phyloP scores from a whole-genome alignment of 352 stramenopile species.

The Pythium dissotocum region DNA sequence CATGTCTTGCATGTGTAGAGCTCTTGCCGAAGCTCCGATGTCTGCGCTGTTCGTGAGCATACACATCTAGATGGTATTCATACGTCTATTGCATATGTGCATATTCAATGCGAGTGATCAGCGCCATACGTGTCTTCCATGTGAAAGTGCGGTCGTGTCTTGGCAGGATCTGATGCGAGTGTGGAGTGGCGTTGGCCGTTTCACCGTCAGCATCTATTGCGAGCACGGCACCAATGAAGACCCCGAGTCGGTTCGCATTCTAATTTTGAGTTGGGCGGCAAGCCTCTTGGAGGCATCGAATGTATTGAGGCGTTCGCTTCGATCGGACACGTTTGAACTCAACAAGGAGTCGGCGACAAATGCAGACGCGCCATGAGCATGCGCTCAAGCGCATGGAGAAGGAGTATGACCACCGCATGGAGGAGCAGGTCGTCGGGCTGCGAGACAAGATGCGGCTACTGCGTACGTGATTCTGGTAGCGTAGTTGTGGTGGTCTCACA shows the following conservation, averaged over 20 bases:
- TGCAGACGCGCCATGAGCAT: slow-evolving; percentile 69
- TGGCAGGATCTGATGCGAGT: neutral
- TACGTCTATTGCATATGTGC: neutral
- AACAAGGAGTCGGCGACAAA: slow-evolving; percentile 8
- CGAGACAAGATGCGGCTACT: slow-evolving; percentile 85
- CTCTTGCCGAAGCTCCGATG: slow-evolving; percentile 27
- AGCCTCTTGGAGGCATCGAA: neutral
- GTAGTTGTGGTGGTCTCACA: neutral
- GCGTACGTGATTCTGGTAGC: slow-evolving; percentile 40
- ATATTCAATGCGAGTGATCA: slow-evolving; percentile 1
- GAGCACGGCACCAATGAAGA: neutral
- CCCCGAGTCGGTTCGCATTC: neutral
- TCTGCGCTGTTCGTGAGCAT: slow-evolving; percentile 28
- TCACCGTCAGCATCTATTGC: neutral
- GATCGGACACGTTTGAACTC: neutral
- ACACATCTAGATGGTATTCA: slow-evolving; percentile 9
- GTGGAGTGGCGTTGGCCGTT: neutral
- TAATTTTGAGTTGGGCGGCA: neutral
- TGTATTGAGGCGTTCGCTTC: neutral
- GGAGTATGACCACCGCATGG: slow-evolving; percentile 78
- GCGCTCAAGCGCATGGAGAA: slow-evolving; percentile 78
- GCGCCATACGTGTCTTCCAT: neutral
- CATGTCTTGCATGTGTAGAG: slow-evolving; percentile 13
- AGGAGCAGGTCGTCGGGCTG: slow-evolving; percentile 83
- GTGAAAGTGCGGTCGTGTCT: neutral